Evolutionary conservation across 108 stramenopile genomes (phyloP).

Genomic region (Skeletonema tropicum): DNA sequence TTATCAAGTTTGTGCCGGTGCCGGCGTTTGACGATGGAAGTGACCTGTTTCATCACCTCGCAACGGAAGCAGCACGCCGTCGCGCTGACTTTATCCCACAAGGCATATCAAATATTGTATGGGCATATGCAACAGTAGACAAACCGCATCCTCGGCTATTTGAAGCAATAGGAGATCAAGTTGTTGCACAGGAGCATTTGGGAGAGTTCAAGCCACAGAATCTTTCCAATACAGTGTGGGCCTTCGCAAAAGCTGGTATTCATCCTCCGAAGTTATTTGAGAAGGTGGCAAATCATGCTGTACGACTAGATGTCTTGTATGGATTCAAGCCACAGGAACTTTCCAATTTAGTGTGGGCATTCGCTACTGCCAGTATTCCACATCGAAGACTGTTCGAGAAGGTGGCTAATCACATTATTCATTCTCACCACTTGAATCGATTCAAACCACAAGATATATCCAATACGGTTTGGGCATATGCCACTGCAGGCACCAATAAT

Average conservation of each 20-base stretch:
- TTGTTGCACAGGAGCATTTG: conserved; percentile 9
- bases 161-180: background rate
- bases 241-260: too few species aligned
- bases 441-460: background rate
- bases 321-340: too few species aligned
- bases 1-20: background rate
- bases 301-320: too few species aligned
- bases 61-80: background rate
- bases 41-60: conserved; percentile 3
- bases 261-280: too few species aligned
- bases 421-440: too few species aligned
- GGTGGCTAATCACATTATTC: background rate
- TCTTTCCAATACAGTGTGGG: too few species aligned
- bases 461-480: conserved; percentile 49
- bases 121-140: conserved; percentile 15
- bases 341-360: too few species aligned
- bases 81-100: background rate
- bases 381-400: background rate
- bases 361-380: background rate
- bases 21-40: conserved; percentile 9
- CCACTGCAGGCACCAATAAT: background rate
- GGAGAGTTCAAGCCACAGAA: too few species aligned
- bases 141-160: background rate
- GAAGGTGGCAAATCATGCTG: too few species aligned
- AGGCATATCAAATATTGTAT: conserved; percentile 20